Evolutionary conservation across 441 rosid genomes (phyloP).

Genomic region (Rhodomyrtus psidioides): DNA sequence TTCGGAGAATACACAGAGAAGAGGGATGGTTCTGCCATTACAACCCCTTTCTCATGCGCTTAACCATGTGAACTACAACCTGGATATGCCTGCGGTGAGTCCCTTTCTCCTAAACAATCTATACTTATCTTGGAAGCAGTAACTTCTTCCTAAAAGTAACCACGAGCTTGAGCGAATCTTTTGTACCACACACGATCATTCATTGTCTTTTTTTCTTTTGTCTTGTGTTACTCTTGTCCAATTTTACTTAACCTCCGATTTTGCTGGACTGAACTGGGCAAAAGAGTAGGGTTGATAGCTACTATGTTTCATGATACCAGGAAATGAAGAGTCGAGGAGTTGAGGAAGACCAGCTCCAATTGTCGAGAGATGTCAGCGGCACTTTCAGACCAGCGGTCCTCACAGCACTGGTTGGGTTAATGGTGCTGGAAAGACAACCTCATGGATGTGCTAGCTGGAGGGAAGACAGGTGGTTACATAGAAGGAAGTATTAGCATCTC

Average conservation of each 20-base stretch:
- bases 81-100: slow-evolving; percentile 88
- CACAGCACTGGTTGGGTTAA: slow-evolving; percentile 71
- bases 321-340: slow-evolving; percentile 69
- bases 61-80: slow-evolving; percentile 68
- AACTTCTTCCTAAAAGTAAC: not conserved
- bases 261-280: not conserved
- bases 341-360: slow-evolving; percentile 47
- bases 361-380: slow-evolving; percentile 54
- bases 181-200: not conserved
- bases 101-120: not conserved
- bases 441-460: slow-evolving; percentile 78
- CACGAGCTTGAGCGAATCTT: not conserved
- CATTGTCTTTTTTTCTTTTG: not conserved
- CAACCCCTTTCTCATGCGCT: slow-evolving; percentile 78
- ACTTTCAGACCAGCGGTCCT: slow-evolving; percentile 67
- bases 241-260: not conserved
- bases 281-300: not conserved
- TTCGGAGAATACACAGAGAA: not conserved
- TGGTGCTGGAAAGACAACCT: slow-evolving; percentile 88
- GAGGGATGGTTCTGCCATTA: slow-evolving; percentile 87
- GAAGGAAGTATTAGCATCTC: slow-evolving; percentile 63
- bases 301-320: slow-evolving; percentile 12
- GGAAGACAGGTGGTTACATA: slow-evolving; percentile 69
- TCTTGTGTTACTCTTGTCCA: not conserved
- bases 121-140: not conserved